Evolutionary conservation across 1,284 basidiomycete genomes (phyloP).

Genomic region (Fomitopsis schrenkii): DNA sequence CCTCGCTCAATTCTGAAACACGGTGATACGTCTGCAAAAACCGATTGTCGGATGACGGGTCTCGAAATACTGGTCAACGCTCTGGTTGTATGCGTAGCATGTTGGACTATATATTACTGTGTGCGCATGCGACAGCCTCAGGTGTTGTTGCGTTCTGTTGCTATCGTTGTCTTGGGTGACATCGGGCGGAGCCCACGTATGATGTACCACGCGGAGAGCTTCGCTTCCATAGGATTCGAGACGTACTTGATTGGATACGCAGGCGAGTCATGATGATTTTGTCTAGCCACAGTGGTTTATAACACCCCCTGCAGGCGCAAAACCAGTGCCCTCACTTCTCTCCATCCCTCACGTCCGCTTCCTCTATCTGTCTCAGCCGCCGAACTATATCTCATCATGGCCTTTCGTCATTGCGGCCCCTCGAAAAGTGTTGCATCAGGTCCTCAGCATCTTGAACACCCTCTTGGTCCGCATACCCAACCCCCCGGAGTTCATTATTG

Average conservation of each 20-base stretch:
- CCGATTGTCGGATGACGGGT: too few relatives aligned
- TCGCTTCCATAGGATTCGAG: conserved; percentile 77
- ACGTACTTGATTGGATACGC: conserved; percentile 86
- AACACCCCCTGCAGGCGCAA: conserved; percentile 50
- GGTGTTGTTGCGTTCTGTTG: conserved; percentile 63
- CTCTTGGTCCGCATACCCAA: conserved; percentile 59
- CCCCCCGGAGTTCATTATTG: conserved; percentile 83
- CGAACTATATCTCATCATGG: conserved; percentile 46
- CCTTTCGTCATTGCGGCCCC: conserved; percentile 82
- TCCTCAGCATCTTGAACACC: conserved; percentile 56
- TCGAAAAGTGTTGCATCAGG: conserved; percentile 75
- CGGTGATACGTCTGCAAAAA: too few relatives aligned
- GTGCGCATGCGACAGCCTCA: conserved; percentile 14
- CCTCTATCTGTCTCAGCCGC: conserved; percentile 65
- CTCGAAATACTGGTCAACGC: not conserved
- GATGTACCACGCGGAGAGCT: conserved; percentile 97
- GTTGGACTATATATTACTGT: conserved; percentile 10
- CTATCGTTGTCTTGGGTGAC: conserved; percentile 92
- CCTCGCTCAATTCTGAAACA: too few relatives aligned
- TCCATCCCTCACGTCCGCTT: conserved; percentile 62
- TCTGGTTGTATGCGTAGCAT: not conserved
- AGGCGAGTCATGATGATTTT: conserved; percentile 46
- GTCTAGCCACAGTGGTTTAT: not conserved
- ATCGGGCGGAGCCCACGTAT: conserved; percentile 94
- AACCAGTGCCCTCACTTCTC: conserved; percentile 66